Evolutionary conservation across 805 yeast genomes (phyloP), one percentile per base, ranked within the genome.

Genomic region (Candida maris): DNA sequence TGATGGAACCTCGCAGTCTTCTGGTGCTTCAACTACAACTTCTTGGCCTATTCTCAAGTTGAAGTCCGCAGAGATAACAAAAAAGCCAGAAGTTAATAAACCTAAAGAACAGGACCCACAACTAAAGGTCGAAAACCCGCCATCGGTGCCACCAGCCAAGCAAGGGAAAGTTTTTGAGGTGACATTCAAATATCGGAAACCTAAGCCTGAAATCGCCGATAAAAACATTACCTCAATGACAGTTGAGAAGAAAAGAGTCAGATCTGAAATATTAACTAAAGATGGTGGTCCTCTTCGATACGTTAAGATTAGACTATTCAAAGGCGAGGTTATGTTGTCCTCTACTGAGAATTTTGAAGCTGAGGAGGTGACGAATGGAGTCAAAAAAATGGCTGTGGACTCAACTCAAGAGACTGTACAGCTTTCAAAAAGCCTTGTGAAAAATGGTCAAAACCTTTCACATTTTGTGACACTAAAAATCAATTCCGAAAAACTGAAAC

Each of bases 261-360:
- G 37, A 3, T 51, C 32, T 17, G 51, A 44, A 4, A 45, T 58
- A 1, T 45, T 52, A 13, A 41, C 45, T 4, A 43, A 44, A 5
- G 29, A 42, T 1, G 22, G 20, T n/a, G 27, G 42, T 22, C 52
- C 63, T 20, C 34, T 61, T 8, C 50, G 74, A 27, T 70, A 58
- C 41, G 68, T 71, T 30, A 61, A 54, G 35, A 30, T 59, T n/a
- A 46, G 52, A 25, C 19, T 57, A 3, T 37, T 40, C n/a, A 42
- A 47, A 2, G 54, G 46, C n/a, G 41, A 40, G 15, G 53, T 59
- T 8, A 30, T 39, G 14, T 30, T 56, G 2, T 56, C 59, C 14
- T 49, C 59, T 0, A 52, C 50, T 31, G 59, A 17, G 8, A 27
- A 9, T 12, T 16, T 19, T 9, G 30, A 21, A 6, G 14, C 15